phyloP scores from a whole-genome alignment of 1,139 yeast genomes.

The Suhomyces taliae region DNA sequence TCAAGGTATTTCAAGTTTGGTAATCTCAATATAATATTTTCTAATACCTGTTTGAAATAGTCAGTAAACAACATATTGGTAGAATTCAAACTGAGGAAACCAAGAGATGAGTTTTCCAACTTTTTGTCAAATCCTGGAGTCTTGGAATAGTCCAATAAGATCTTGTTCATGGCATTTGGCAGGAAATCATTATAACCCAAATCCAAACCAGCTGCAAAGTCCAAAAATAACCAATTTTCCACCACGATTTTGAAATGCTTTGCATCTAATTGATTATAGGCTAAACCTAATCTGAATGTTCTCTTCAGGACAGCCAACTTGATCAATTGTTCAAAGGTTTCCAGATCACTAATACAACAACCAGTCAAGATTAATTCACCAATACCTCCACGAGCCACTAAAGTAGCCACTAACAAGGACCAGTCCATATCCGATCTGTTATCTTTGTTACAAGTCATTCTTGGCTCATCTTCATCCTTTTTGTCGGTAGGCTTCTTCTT shows the following conservation, averaged over 20 bases:
- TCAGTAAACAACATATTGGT: conserved; percentile 43
- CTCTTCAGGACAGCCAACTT: conserved; percentile 52
- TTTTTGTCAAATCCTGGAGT: conserved; percentile 20
- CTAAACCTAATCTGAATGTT: conserved; percentile 63
- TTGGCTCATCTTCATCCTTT: conserved; percentile 29
- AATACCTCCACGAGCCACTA: conserved; percentile 69
- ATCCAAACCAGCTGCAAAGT: conserved; percentile 57
- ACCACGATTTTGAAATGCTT: conserved; percentile 53
- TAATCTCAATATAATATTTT: conserved; percentile 34
- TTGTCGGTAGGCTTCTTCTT: conserved; percentile 25
- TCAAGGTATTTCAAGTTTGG: conserved; percentile 65
- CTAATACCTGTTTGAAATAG: conserved; percentile 33
- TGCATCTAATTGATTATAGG: conserved; percentile 58
- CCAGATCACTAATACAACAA: conserved; percentile 59
- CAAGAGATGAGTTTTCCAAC: conserved; percentile 28
- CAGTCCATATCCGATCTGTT: conserved; percentile 76
- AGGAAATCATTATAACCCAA: conserved; percentile 68
- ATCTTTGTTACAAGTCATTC: conserved; percentile 61
- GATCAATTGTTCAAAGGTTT: conserved; percentile 56
- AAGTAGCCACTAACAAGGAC: conserved; percentile 67
- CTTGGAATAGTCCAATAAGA: conserved; percentile 24
- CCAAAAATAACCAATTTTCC: conserved; percentile 38
- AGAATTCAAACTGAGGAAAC: conserved; percentile 52
- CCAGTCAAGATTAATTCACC: conserved; percentile 72
- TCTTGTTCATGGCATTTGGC: conserved; percentile 29